Conservation (phyloP, 1,284 basidiomycete genomes). For the Coniophora puteana region DNA sequence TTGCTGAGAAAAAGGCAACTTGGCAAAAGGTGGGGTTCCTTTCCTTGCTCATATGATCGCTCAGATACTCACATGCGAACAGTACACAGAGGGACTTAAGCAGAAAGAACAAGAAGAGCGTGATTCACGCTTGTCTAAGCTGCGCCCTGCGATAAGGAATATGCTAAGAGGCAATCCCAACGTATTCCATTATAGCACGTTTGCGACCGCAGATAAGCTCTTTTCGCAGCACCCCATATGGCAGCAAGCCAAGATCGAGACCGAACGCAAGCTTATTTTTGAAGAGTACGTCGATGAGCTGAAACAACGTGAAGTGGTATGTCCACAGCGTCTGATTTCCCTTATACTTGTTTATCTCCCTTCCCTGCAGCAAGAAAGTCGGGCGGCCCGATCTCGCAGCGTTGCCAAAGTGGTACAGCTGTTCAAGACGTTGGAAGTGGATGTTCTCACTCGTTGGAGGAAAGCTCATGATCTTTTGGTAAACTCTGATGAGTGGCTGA, state of each 20-base stretch:
- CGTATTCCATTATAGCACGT: conserved; percentile 87
- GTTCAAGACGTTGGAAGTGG: conserved; percentile 81
- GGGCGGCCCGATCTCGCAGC: conserved; percentile 70
- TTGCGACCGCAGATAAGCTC: conserved; percentile 78
- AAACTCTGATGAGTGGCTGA: conserved; percentile 75
- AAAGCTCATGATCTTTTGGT: conserved; percentile 73
- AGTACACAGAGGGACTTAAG: conserved; percentile 70
- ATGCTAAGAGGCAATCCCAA: conserved; percentile 82
- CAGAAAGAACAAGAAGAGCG: conserved; percentile 76
- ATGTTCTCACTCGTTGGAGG: conserved; percentile 87
- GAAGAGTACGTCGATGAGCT: conserved; percentile 87
- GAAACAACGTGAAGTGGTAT: conserved; percentile 80
- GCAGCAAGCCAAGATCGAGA: conserved; percentile 79
- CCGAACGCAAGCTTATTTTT: conserved; percentile 82
- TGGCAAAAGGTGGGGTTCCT: conserved; percentile 79
- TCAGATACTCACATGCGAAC: conserved; percentile 11
- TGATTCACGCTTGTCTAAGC: conserved; percentile 75
- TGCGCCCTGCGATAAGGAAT: conserved; percentile 79
- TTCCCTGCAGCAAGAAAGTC: conserved; percentile 62
- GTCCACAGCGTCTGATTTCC: conserved; percentile 25
- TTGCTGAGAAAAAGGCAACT: conserved; percentile 91
- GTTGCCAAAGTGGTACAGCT: conserved; percentile 75
- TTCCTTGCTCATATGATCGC: neutral
- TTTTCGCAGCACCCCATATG: conserved; percentile 85
- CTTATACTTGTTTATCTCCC: conserved; percentile 3